Conservation (phyloP, 371 early-diverging fungal species). For the Mortierella sp. region DNA sequence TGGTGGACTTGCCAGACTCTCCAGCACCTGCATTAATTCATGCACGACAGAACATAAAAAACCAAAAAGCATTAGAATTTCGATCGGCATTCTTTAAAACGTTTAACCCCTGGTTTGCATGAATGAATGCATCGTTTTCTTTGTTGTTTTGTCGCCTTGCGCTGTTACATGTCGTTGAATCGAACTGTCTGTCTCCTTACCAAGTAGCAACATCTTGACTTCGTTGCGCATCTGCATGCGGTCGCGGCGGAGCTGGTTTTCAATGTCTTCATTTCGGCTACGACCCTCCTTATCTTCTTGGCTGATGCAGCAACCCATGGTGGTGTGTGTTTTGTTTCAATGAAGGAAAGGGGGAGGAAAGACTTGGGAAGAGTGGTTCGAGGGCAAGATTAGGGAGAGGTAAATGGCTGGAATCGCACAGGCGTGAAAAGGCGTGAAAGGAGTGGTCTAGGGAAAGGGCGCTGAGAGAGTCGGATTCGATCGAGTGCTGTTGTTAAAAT, state of each 20-base stretch:
- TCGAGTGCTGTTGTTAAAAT: background rate
- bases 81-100: background rate
- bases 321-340: slow-evolving; percentile 22
- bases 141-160: background rate
- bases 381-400: background rate
- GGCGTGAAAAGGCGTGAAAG: background rate
- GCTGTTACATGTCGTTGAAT: background rate
- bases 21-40: slow-evolving; percentile 85
- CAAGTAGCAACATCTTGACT: slow-evolving; percentile 95
- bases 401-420: background rate
- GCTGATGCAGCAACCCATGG: slow-evolving; percentile 93
- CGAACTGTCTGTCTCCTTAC: slow-evolving; percentile 60
- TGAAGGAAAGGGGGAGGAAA: background rate
- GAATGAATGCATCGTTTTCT: background rate
- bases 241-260: slow-evolving; percentile 88
- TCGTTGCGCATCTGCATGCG: slow-evolving; percentile 84
- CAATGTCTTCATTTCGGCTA: slow-evolving; percentile 91
- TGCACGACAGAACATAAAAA: background rate
- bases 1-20: slow-evolving; percentile 98
- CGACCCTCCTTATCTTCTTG: slow-evolving; percentile 89
- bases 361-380: background rate
- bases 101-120: background rate
- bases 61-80: background rate
- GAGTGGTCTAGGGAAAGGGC: background rate
- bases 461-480: background rate